phyloP scores from a whole-genome alignment of 129 eudicot species.

The Kitagawia praeruptora region DNA sequence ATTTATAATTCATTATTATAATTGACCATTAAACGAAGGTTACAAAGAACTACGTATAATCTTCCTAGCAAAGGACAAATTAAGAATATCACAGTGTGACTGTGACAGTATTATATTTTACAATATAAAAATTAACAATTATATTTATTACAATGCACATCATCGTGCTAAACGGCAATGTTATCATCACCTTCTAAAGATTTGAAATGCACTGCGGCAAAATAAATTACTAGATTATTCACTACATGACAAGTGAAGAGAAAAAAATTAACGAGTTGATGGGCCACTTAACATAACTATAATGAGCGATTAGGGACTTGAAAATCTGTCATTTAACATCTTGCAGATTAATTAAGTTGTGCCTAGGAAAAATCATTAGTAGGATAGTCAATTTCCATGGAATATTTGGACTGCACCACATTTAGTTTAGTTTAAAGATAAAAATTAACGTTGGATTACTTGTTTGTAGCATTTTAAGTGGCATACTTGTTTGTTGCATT shows the following conservation, averaged over 20 bases:
- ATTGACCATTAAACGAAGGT: slow-evolving; percentile 1
- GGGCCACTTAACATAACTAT: neutral
- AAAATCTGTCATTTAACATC: slow-evolving; percentile 2
- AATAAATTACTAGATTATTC: neutral
- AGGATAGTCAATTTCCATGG: neutral
- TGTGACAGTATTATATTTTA: no score
- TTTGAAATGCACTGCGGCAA: neutral
- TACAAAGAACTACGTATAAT: neutral
- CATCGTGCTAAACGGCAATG: slow-evolving; percentile 8
- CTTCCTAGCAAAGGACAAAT: neutral
- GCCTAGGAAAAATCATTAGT: slow-evolving; percentile 8
- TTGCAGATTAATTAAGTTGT: neutral
- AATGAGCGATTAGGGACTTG: neutral
- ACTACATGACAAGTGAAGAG: neutral
- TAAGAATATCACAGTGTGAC: neutral
- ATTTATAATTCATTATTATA: neutral
- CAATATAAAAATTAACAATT: neutral
- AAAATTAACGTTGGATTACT: slow-evolving; percentile 2
- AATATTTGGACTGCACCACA: slow-evolving; percentile 5
- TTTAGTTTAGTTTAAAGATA: neutral
- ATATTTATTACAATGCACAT: neutral
- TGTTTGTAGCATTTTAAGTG: neutral
- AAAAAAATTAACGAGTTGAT: neutral
- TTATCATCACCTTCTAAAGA: neutral
- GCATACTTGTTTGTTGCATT: neutral